phyloP scores from a whole-genome alignment of 768 basidiomycete species.

The Mycena alexandri region DNA sequence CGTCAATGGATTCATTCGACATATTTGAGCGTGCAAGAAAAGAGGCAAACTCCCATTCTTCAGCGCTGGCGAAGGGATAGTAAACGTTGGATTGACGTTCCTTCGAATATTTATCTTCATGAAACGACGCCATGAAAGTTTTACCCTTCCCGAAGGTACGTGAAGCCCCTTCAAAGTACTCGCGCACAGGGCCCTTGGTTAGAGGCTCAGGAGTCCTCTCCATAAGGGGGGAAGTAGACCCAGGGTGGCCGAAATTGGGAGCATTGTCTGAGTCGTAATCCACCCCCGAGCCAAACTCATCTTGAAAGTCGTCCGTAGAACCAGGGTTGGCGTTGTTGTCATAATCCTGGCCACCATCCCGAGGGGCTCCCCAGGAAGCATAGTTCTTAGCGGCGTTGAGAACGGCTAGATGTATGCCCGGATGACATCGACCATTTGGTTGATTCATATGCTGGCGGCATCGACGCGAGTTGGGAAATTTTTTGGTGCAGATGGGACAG shows the following conservation, averaged over 20 bases:
- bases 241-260: too few relatives aligned
- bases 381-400: neutral
- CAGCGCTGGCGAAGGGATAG: slow-evolving; percentile 1
- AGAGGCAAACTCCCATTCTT: slow-evolving; percentile 13
- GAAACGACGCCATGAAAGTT: neutral
- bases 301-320: too few relatives aligned
- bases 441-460: neutral
- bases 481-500: neutral
- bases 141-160: neutral
- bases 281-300: too few relatives aligned
- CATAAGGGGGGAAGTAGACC: too few relatives aligned
- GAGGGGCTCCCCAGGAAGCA: neutral
- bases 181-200: neutral
- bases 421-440: neutral
- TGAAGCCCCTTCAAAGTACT: neutral
- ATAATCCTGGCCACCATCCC: too few relatives aligned
- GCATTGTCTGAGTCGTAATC: too few relatives aligned
- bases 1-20: neutral
- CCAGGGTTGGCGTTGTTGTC: neutral
- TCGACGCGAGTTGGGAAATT: neutral
- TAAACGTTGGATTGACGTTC: neutral
- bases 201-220: too few relatives aligned
- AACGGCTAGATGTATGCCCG: neutral
- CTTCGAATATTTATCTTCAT: neutral
- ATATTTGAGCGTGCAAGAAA: neutral